Percentiles rank a stretch among this genome's conserved stretches.
Evolutionary conservation across 2,329 filamentous ascomycete species (phyloP).

Genomic region (Diaporthe sp.): DNA sequence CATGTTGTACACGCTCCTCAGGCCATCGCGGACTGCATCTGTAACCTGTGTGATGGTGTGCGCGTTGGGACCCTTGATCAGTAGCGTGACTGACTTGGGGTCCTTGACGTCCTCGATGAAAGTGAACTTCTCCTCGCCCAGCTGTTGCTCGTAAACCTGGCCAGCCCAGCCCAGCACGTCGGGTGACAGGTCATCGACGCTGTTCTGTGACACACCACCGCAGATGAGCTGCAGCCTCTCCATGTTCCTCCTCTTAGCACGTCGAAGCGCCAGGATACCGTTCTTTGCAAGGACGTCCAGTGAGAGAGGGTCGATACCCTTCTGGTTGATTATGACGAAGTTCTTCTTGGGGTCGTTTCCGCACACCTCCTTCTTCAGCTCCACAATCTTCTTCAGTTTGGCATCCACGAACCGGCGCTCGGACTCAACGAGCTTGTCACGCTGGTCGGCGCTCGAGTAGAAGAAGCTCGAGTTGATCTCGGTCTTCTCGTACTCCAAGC

Average conservation of each 20-base stretch:
- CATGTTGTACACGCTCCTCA: constrained; percentile 98
- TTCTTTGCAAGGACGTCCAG: constrained; percentile 98
- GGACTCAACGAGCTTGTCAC: constrained; percentile 97
- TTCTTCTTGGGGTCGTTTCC: constrained; percentile 93
- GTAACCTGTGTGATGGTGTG: constrained; percentile 98
- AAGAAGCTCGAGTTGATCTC: constrained; percentile 99
- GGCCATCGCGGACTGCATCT: constrained; percentile 93
- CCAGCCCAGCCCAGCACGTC: constrained; percentile 96
- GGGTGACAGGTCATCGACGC: constrained; percentile 90
- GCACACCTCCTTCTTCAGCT: constrained; percentile 97
- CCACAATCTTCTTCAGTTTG: constrained; percentile 97
- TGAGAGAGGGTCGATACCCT: constrained; percentile 97
- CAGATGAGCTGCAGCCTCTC: constrained; percentile 96
- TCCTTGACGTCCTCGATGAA: constrained; percentile 99
- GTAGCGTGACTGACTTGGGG: constrained; percentile 94
- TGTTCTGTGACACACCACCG: constrained; percentile 93
- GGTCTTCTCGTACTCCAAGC: constrained; percentile 97
- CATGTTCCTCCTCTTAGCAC: constrained; percentile 99
- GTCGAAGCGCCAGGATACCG: constrained; percentile 91
- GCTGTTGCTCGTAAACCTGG: constrained; percentile 94
- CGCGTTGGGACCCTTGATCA: constrained; percentile 97
- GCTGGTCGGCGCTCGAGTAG: constrained; percentile 96
- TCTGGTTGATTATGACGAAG: constrained; percentile 99
- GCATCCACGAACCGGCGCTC: constrained; percentile 96
- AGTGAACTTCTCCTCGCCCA: constrained; percentile 99